Evolutionary conservation across 495 filamentous ascomycete species (phyloP), one percentile per base, ranked within the genome.

Genomic region (Usnea hakonensis): DNA sequence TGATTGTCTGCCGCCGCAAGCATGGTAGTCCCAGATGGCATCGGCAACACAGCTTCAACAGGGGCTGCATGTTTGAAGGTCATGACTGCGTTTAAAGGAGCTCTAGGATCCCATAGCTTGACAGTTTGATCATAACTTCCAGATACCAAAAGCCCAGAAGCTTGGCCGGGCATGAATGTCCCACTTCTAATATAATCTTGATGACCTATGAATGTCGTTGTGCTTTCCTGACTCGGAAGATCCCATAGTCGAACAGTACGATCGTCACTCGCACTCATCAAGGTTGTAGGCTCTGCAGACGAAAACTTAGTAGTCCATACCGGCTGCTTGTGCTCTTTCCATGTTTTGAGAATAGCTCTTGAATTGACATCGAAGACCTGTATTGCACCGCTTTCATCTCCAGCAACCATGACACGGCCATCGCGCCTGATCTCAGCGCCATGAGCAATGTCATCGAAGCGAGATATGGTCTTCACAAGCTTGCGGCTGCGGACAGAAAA

Each of bases 111-210:
- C 94, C 94, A 99, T 2, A 99, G 70, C 37, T 88, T 85, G 50
- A 97, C 95, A 2, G 92, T 96, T 48, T 88, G 86, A 73, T 99
- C 94, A 76, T 99, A 99, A 74, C 86, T 89, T 53, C 94, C 94
- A 16, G 90, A 90, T 0, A 95, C 85, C 5, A 97, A 69, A 60
- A 95, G 73, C 54, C 87, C 86, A 59, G 84, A 84, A 2, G 78
- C 80, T 62, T 80, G 77, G 19, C 87, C 88, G 0, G 90, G 89
- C 81, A 99, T 88, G 74, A 93, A 99, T 35, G 81, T 80, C 50
- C 89, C 93, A 65, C 81, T 84, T 32, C 94, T 84, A 26, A 97
- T 92, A 72, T 99, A 99, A 71, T 99, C 94, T 43, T 82, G 79
- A 67, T 97, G 94, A 26, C 95, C 94, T n/a, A 85, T 74, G 65